These are phyloP conservation scores for Themeda triandra DNA, from an alignment of 176 grass and related monocot genomes.

Conservation along the genomic window DNA sequence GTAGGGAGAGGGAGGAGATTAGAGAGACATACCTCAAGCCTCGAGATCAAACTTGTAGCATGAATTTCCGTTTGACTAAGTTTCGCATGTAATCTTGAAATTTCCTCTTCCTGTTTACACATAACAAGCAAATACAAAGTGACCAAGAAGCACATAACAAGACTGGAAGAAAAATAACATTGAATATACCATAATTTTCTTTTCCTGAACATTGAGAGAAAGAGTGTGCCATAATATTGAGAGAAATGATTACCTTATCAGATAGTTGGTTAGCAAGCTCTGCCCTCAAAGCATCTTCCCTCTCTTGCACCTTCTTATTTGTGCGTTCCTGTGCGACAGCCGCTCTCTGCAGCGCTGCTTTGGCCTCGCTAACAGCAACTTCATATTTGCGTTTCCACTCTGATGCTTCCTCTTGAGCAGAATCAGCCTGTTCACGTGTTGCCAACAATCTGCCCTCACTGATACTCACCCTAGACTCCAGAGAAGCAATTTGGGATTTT, in stretches of 20 bases:
- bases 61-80: constrained; percentile 79
- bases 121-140: constrained; percentile 14
- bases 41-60: constrained; percentile 57
- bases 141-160: background rate
- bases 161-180: background rate
- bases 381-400: constrained; percentile 98
- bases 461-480: constrained; percentile 78
- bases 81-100: constrained; percentile 65
- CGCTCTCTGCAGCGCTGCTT: constrained; percentile 84
- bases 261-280: constrained; percentile 76
- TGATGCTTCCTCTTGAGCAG: constrained; percentile 89
- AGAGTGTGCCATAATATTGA: background rate
- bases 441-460: constrained; percentile 91
- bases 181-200: background rate
- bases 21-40: constrained; percentile 58
- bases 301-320: constrained; percentile 91
- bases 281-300: constrained; percentile 76
- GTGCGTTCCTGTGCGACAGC: constrained; percentile 91
- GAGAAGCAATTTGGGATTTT: constrained; percentile 65
- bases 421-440: constrained; percentile 85
- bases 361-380: constrained; percentile 69
- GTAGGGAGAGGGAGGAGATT: background rate
- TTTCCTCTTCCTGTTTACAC: constrained; percentile 77
- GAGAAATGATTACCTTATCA: constrained; percentile 58
- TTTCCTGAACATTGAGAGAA: background rate